phyloP scores from a whole-genome alignment of 805 yeast species.

The Kazachstania kunashirensis region DNA sequence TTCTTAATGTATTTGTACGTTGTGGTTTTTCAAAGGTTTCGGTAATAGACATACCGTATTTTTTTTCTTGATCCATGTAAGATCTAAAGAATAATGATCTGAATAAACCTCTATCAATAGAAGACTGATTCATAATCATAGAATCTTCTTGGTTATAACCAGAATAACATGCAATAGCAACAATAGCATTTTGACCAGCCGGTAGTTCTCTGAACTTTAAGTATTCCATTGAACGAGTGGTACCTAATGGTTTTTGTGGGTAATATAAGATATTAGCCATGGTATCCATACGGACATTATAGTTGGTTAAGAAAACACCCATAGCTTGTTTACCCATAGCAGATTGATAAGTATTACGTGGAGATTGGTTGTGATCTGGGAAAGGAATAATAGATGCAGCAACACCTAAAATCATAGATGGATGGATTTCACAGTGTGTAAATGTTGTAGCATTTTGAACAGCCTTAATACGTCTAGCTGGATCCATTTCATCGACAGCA shows the following conservation, averaged over 20 bases:
- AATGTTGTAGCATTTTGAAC: conserved; percentile 66
- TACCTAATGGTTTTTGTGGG: conserved; percentile 96
- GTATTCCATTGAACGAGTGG: conserved; percentile 96
- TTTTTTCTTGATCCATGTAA: conserved; percentile 96
- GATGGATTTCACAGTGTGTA: conserved; percentile 98
- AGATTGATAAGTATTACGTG: conserved; percentile 97
- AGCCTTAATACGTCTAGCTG: conserved; percentile 78
- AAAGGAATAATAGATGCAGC: conserved; percentile 98
- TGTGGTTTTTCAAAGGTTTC: conserved; percentile 97
- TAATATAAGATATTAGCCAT: conserved; percentile 97
- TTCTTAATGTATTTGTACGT: conserved; percentile 84
- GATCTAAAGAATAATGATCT: conserved; percentile 93
- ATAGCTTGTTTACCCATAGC: conserved; percentile 99
- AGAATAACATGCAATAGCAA: conserved; percentile 94
- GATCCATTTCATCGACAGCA: conserved; percentile 33
- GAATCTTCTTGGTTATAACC: conserved; percentile 99
- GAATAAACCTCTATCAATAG: conserved; percentile 93
- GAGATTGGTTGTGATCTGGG: conserved; percentile 99
- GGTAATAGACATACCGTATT: conserved; percentile 96
- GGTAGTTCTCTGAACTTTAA: conserved; percentile 95
- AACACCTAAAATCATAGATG: conserved; percentile 96
- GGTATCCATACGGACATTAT: conserved; percentile 96
- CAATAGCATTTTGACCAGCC: conserved; percentile 98
- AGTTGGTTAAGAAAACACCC: conserved; percentile 96
- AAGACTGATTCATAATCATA: conserved; percentile 97